Evolutionary conservation across 768 basidiomycete species (phyloP).

Genomic region (Coprinopsis marcescibilis): DNA sequence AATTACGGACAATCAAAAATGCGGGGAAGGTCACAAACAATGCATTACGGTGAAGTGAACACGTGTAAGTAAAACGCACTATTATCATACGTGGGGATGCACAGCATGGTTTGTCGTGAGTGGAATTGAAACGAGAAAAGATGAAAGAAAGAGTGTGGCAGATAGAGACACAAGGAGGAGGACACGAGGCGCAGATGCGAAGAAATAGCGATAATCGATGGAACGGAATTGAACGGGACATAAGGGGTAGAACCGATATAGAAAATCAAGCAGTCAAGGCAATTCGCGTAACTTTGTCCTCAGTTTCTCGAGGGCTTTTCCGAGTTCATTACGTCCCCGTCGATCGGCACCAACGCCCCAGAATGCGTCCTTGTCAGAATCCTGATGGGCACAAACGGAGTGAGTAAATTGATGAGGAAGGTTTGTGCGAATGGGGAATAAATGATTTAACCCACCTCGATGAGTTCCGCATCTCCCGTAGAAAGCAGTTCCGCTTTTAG

Average conservation of each 20-base stretch:
- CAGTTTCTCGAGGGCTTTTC: conserved; percentile 61
- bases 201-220: conserved; percentile 3
- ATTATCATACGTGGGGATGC: too few relatives aligned
- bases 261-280: conserved; percentile 6
- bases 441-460: conserved; percentile 46
- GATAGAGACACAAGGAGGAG: conserved; percentile 4
- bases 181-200: conserved; percentile 12
- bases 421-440: not conserved
- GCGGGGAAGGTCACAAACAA: too few relatives aligned
- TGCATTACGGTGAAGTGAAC: too few relatives aligned
- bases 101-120: not conserved
- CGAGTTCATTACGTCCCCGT: conserved; percentile 67
- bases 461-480: conserved; percentile 60
- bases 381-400: conserved; percentile 29
- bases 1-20: too few relatives aligned
- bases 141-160: not conserved
- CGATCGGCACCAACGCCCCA: conserved; percentile 72
- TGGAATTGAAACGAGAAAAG: not conserved
- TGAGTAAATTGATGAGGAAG: conserved; percentile 8
- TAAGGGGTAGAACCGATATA: not conserved
- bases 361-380: conserved; percentile 72
- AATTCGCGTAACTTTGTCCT: conserved; percentile 43
- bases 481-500: conserved; percentile 53
- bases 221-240: conserved; percentile 11
- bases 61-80: too few relatives aligned